Evolutionary conservation across 2,329 filamentous ascomycete species (phyloP).

Genomic region (Aspergillus alliaceus): DNA sequence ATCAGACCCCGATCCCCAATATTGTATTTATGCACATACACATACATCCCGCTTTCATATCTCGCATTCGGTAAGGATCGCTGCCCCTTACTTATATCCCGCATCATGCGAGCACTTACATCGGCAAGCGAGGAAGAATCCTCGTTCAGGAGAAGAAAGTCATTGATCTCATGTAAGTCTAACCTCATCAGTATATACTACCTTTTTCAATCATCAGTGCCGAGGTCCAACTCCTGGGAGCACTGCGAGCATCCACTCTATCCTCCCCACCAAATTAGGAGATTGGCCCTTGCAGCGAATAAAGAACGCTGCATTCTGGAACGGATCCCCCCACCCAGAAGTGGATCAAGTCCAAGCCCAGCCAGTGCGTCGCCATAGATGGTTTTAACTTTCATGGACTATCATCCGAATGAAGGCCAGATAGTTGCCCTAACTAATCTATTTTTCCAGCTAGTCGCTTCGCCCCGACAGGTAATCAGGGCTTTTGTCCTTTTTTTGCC

Average conservation of each 20-base stretch:
- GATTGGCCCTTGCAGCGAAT: not conserved
- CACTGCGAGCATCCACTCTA: not conserved
- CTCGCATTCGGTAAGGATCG: not conserved
- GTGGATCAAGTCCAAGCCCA: not conserved
- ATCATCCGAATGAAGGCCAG: not conserved
- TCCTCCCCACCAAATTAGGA: not conserved
- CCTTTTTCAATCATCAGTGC: too few species aligned
- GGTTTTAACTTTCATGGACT: not conserved
- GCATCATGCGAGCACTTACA: not conserved
- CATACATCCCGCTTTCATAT: too few species aligned
- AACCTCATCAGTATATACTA: too few species aligned
- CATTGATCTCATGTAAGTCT: too few species aligned
- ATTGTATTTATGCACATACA: too few species aligned
- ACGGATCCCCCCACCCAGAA: not conserved
- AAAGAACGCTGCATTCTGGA: not conserved
- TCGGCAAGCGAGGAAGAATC: not conserved
- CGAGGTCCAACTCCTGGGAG: not conserved
- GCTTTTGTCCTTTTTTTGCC: conserved; percentile 2
- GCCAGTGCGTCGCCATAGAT: not conserved
- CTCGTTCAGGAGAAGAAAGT: not conserved
- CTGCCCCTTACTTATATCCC: not conserved
- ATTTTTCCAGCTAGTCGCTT: not conserved
- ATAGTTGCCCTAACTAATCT: not conserved
- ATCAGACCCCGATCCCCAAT: too few species aligned
- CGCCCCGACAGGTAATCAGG: not conserved